Base-by-base conservation (phyloP, 345 rosid genomes). In the Citrus glauca region DNA sequence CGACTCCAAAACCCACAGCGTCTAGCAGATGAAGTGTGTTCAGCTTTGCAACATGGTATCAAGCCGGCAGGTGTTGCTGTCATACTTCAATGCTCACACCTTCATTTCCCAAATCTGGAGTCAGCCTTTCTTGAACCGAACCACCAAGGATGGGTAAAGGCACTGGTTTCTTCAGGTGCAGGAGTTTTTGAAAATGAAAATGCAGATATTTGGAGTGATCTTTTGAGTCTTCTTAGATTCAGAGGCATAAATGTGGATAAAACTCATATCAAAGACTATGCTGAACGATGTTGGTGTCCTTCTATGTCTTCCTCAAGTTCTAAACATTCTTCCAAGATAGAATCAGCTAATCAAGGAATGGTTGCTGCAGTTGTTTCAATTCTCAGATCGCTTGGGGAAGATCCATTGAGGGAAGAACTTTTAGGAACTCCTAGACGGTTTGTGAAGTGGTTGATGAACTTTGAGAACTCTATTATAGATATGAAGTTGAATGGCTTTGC, bases 41-140 rank as follows among this genome's bases (percentile, higher is more conserved):
- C 89, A 0, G 96, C 98, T 77, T 84, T 97, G 83, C 92, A 94
- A 60, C 86, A 84, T 69, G 95, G 89, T 80, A 89, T 93, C 77
- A 89, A 88, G 82, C 97, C 98, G 0, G 82, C 96, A 16, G 98
- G 99, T 67, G 98, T 93, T 66, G 98, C 96, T 24, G 93, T 97
- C 30, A 59, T 93, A 62, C 98, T 97, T 68, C 91, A 93, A 10
- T 94, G 96, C 85, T 87, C 78, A 25, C 99, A 97, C 84, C 84
- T 97, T 70, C 91, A 88, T 69, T 91, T 91, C 75, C 98, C 98
- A 2, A 73, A 68, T 75, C n/a, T 86, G 74, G 92, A 89, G 71
- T 78, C 89, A 1, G 80, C 84, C 42, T 81, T 87, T 82, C 75
- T 81, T 13, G 86, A 89, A 65, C 76, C 91, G 1, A 88, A 77